Evolutionary conservation across 2,329 filamentous ascomycete species (phyloP), one percentile per base, ranked within the genome.

Genomic region (Dactylellina drechsleri): DNA sequence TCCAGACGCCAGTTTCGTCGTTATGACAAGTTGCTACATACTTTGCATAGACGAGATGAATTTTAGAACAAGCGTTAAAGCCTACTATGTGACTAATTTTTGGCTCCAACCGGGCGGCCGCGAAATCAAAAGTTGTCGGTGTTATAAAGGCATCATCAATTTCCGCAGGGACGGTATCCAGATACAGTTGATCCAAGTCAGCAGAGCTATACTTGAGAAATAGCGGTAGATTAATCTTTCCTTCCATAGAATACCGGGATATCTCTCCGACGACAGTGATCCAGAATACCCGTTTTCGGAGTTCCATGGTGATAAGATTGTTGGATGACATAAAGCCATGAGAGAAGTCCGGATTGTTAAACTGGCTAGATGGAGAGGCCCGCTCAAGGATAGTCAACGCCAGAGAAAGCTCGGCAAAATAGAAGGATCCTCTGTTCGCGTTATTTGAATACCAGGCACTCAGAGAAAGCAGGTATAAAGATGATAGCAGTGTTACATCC

Each of bases 31-130:
- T 70, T 20, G 72, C 72, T 40, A 76, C 66, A 40, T 71, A 76
- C 61, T 71, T 70, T 23, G 72, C 72, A 52, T 76, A 76, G 20
- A 76, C 61, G 41, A 76, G 65, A 53, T 70, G 66, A 26, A 76
- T 66, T 23, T 76, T 76, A 40, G 72, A 76, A 61, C 66, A 71
- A 28, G 72, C 72, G 54, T 76, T 76, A 31, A 76, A 76, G 53
- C 72, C 72, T n/a, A 71, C 66, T n/a, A 76, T 28, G 49, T 76
- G 66, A 54, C 62, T 66, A 20, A 57, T 57, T 41, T 61, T 66
- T 36, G 59, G 23, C 57, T 76, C 72, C 58, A 65, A 23, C 28
- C 59, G 57, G 45, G 71, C 71, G 10, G 64, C 52, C 13, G 58
- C 59, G 45, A 75, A 75, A 28, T 76, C 57, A 60, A 71, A 76